Evolutionary conservation across 306 rosid genomes (phyloP).

Genomic region (Alnus rubra): DNA sequence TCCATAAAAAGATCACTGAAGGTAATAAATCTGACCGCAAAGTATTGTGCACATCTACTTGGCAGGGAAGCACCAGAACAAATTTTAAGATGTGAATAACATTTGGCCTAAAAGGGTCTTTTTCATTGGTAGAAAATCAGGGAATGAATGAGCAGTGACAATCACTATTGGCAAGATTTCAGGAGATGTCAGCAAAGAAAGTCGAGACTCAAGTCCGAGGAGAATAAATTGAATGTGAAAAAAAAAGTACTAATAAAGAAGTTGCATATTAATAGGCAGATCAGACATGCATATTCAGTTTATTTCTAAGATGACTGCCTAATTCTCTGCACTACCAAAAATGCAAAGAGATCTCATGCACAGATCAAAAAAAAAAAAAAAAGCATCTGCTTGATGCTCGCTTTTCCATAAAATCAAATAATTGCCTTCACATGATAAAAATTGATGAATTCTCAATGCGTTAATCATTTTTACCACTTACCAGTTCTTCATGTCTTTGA

Average conservation of each 20-base stretch:
- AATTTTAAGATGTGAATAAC: neutral
- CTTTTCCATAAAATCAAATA: constrained; percentile 11
- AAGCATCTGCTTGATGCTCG: neutral
- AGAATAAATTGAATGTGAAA: neutral
- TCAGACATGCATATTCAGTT: neutral
- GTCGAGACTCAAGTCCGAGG: neutral
- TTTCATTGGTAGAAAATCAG: neutral
- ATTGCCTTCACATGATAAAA: constrained; percentile 9
- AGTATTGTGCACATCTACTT: neutral
- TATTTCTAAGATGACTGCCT: neutral
- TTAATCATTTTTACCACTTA: constrained; percentile 26
- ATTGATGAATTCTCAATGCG: neutral
- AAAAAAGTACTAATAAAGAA: neutral
- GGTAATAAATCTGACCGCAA: neutral
- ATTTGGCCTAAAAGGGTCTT: neutral
- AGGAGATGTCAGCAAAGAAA: neutral
- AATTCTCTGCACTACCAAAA: neutral
- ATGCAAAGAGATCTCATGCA: neutral
- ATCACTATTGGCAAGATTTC: neutral
- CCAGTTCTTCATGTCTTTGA: constrained; percentile 34
- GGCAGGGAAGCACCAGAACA: neutral
- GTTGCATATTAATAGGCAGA: neutral
- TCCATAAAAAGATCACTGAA: neutral
- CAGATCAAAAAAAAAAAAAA: neutral
- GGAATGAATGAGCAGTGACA: neutral